phyloP scores from a whole-genome alignment of 139 green algal species.

The Auxenochlorella pyrenoidosa region DNA sequence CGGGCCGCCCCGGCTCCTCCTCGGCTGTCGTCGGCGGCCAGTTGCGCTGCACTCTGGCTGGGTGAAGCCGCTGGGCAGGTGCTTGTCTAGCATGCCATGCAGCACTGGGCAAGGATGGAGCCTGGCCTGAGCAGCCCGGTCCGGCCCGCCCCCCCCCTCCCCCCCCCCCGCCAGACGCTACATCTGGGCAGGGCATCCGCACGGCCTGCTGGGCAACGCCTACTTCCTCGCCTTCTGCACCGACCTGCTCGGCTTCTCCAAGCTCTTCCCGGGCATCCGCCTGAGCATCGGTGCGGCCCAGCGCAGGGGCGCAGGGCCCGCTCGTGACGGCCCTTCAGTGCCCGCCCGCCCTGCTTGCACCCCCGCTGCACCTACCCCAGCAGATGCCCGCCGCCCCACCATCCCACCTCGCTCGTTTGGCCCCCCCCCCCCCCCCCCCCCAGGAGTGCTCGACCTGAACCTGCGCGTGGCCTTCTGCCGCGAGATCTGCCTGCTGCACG shows the following conservation, averaged over 20 bases:
- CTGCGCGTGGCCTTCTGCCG: constrained; percentile 33
- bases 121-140: not conserved
- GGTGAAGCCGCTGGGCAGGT: too few species aligned
- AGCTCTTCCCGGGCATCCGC: constrained; percentile 24
- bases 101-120: too few species aligned
- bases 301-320: too few species aligned
- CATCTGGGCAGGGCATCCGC: constrained; percentile 11
- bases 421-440: too few species aligned
- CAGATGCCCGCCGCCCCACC: not conserved
- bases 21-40: too few species aligned
- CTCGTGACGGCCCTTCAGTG: too few species aligned
- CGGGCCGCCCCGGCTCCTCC: too few species aligned
- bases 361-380: not conserved
- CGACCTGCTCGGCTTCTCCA: constrained; percentile 16
- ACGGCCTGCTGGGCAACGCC: constrained; percentile 29
- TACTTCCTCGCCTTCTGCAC: constrained; percentile 28
- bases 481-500: constrained; percentile 34
- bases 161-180: too few species aligned
- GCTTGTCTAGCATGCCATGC: too few species aligned
- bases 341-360: too few species aligned
- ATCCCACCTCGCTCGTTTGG: not conserved
- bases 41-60: too few species aligned
- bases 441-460: constrained; percentile 36
- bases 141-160: too few species aligned
- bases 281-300: constrained; percentile 36